Base-by-base conservation (phyloP, 2,329 filamentous ascomycete genomes). In the Penicillium sp. region DNA sequence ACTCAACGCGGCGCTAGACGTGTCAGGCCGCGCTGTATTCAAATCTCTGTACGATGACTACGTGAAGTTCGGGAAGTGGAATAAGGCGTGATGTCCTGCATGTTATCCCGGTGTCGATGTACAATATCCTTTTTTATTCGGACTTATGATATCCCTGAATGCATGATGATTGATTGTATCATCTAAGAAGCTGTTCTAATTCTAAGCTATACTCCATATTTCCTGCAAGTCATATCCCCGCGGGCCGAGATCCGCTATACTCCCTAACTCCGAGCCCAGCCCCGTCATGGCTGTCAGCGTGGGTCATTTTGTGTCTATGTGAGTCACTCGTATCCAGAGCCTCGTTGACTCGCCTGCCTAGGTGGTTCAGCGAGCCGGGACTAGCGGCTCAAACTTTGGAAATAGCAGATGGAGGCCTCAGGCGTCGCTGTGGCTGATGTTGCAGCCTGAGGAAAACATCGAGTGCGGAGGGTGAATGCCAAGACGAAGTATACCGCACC, bases 41-140 rank as follows among this genome's bases (percentile, higher is more conserved):
- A 78, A 79, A 63, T 69, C 69, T 4, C 63, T 82, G 30, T 81
- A 81, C 60, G 78, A 79, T 44, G 79, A 82, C 51, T 83, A 76
- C 60, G 60, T 71, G 46, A 68, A 65, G 53, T 76, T 74, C 61
- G 76, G 76, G 38, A 76, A 70, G 59, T 78, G 76, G 75, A 74
- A 76, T 53, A 72, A 75, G 62, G 71, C 63, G 36, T 78, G 65
- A 58, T 52, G 2, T 33, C 9, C 16, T 18, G 16, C 27, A 47
- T 43, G 38, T 46, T 31, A 27, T 47, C 40, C 38, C 16, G 22
- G 27, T 50, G 48, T 44, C 44, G 52, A 13, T 61, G 59, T 63
- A 62, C 40, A 54, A 50, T 54, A 58, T 36, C 16, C 31, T 46
- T 24, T 43, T 27, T 48, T 54, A 43, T 46, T 46, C 48, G 56